These are phyloP conservation scores for Verticillium albo-atrum DNA, from an alignment of 2,329 filamentous ascomycete genomes.

Conservation along the genomic window DNA sequence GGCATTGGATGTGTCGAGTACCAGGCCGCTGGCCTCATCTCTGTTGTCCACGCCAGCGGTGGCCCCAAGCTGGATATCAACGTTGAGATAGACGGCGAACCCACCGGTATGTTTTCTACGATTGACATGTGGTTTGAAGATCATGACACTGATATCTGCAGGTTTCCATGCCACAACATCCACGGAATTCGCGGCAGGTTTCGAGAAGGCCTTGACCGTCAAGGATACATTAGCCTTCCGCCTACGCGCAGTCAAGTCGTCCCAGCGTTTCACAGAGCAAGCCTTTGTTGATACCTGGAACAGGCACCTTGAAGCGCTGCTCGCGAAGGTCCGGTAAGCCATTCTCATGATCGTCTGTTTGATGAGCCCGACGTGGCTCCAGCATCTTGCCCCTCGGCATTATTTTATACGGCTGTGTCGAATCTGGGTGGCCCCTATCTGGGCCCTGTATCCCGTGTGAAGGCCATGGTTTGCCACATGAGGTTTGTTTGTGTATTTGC, in stretches of 20 bases:
- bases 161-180: constrained; percentile 83
- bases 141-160: constrained; percentile 21
- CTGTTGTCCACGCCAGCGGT: constrained; percentile 88
- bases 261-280: constrained; percentile 81
- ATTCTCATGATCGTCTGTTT: background rate
- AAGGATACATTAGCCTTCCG: constrained; percentile 72
- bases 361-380: background rate
- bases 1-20: constrained; percentile 98
- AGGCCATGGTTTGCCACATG: background rate
- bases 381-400: background rate
- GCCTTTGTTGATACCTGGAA: constrained; percentile 81
- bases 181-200: constrained; percentile 75
- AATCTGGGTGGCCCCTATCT: background rate
- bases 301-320: constrained; percentile 66
- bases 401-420: background rate
- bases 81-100: constrained; percentile 68
- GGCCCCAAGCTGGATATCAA: constrained; percentile 95
- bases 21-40: constrained; percentile 88
- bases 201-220: constrained; percentile 69
- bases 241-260: constrained; percentile 69
- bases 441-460: background rate
- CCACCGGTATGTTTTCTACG: constrained; percentile 60
- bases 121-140: background rate
- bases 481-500: constrained; percentile 8
- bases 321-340: constrained; percentile 36